Base-by-base conservation (phyloP, 805 yeast genomes). In the Hanseniaspora valbyensis region DNA sequence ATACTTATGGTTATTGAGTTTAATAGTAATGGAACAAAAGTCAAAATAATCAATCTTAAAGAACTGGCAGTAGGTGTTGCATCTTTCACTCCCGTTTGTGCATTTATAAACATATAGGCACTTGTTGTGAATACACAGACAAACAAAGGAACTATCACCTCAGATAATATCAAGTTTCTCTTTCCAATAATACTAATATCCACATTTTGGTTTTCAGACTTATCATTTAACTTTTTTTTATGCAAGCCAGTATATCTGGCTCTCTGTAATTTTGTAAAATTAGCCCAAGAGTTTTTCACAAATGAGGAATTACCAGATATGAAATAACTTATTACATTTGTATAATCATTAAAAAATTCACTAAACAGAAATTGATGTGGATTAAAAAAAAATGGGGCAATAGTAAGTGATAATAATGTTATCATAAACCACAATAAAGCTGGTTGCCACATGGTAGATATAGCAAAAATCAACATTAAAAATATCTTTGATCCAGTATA, bases 201-300 rank as follows among this genome's bases (percentile, higher is more conserved):
- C 53, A 77, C 78, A 49, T 78, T 75, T 54, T 63, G 66, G 66
- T 75, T 74, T 67, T 82, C 92, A 51, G 87, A 77, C 29, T 66
- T 67, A 57, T 81, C 88, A 21, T 80, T 80, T 45, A 81, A 74
- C 54, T 75, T 65, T 66, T 78, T 78, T 53, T 84, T 73, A 72
- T 88, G 89, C 74, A 78, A 88, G 53, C 99, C 98, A 28, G 97
- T 90, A 58, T 85, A 78, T 60, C 88, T 78, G 9, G 95, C 86
- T 66, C 99, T 78, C 3, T 88, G 75, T 54, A 76, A 70, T 59
- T 94, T 80, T 0, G 78, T 79, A 59, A 72, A 81, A 2, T 78
- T 79, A 49, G 81, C 74, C 97, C 97, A 89, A 0, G 95, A 85
- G 59, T 80, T 77, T 46, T 67, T 64, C 57, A 77, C 80, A 72